phyloP scores from a whole-genome alignment of 768 basidiomycete species.

The Pleurotus ostreatus region DNA sequence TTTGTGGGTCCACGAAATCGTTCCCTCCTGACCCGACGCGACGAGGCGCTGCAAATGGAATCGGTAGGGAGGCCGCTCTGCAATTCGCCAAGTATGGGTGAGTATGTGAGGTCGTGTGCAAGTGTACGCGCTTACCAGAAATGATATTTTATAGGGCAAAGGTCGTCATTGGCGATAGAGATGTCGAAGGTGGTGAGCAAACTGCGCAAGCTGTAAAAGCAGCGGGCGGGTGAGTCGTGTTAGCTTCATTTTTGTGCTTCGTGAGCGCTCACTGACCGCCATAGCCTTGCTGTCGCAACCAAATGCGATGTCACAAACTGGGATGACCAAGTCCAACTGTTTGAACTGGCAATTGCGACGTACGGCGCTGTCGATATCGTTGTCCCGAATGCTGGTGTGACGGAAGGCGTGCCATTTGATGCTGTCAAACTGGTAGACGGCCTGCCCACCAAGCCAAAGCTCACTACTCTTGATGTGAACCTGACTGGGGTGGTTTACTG shows the following conservation, averaged over 20 bases:
- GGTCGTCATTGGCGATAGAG: constrained; percentile 50
- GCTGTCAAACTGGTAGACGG: constrained; percentile 30
- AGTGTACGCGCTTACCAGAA: neutral
- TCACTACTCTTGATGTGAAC: constrained; percentile 48
- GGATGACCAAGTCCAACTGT: constrained; percentile 50
- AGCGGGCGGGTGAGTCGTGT: constrained; percentile 37
- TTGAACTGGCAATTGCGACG: constrained; percentile 40
- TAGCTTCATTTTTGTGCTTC: neutral
- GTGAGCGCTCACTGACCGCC: neutral
- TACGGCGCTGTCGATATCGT: constrained; percentile 53
- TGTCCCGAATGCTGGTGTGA: constrained; percentile 50
- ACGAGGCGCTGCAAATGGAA: constrained; percentile 48
- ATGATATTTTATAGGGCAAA: constrained; percentile 38
- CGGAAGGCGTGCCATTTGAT: constrained; percentile 29
- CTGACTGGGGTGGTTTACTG: constrained; percentile 44
- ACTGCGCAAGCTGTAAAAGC: constrained; percentile 36
- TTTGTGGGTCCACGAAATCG: neutral
- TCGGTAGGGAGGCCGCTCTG: constrained; percentile 48
- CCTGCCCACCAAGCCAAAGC: constrained; percentile 38
- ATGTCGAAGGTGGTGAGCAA: constrained; percentile 33
- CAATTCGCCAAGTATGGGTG: constrained; percentile 52
- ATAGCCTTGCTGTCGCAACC: constrained; percentile 37
- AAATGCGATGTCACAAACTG: constrained; percentile 49
- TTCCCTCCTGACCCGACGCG: neutral
- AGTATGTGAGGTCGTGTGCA: constrained; percentile 7